A percentile compares a stretch with the other conserved stretches of the same genome.
phyloP scores from a whole-genome alignment of 768 basidiomycete genomes.

The Lactifluus piperatus region DNA sequence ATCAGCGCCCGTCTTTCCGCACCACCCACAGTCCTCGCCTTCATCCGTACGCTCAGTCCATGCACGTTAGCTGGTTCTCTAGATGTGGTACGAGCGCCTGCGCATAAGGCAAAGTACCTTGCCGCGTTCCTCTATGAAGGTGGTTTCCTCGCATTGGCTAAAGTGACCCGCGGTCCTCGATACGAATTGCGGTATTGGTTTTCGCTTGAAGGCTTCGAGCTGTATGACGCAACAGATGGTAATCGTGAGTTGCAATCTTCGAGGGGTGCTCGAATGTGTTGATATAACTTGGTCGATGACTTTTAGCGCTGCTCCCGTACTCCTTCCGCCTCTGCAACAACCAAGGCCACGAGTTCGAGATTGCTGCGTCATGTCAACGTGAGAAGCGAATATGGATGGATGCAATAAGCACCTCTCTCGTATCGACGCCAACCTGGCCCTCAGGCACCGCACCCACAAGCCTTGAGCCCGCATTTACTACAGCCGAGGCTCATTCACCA shows the following conservation, averaged over 20 bases:
- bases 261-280: neutral
- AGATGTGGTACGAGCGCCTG: slow-evolving; percentile 73
- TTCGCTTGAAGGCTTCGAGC: slow-evolving; percentile 59
- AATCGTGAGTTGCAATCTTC: slow-evolving; percentile 50
- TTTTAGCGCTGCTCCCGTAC: slow-evolving; percentile 65
- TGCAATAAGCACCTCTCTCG: slow-evolving; percentile 48
- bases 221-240: slow-evolving; percentile 58
- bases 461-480: slow-evolving; percentile 31
- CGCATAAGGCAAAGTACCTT: slow-evolving; percentile 60
- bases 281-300: slow-evolving; percentile 1
- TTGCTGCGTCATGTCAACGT: slow-evolving; percentile 73
- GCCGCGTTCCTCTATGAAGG: slow-evolving; percentile 84
- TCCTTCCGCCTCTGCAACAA: slow-evolving; percentile 20
- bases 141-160: slow-evolving; percentile 81
- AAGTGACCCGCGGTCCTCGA: slow-evolving; percentile 66
- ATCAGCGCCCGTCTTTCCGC: slow-evolving; percentile 29
- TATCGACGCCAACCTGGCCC: slow-evolving; percentile 38
- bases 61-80: slow-evolving; percentile 79
- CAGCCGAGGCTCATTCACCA: slow-evolving; percentile 11
- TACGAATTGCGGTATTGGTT: slow-evolving; percentile 93
- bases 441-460: slow-evolving; percentile 55
- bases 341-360: slow-evolving; percentile 43
- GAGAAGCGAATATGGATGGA: slow-evolving; percentile 87
- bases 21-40: slow-evolving; percentile 37
- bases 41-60: slow-evolving; percentile 65